Evolutionary conservation across 768 basidiomycete genomes (phyloP).

Genomic region (Coprinopsis strossmayeri): DNA sequence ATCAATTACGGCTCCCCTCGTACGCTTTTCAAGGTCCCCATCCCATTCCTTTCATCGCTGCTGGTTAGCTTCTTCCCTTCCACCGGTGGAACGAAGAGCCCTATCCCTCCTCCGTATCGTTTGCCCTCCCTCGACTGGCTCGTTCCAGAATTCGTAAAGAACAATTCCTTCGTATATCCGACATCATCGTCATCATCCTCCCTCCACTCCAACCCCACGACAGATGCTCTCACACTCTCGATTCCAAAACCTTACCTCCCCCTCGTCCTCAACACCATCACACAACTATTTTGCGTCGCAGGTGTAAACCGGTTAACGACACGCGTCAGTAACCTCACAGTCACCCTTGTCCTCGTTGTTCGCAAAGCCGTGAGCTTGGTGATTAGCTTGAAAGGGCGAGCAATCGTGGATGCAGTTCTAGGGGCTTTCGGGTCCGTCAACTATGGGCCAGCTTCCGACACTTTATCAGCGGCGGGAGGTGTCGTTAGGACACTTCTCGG

Average conservation of each 20-base stretch:
- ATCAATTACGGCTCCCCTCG: constrained; percentile 36
- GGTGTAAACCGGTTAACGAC: constrained; percentile 86
- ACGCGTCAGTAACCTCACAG: constrained; percentile 65
- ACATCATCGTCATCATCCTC: constrained; percentile 14
- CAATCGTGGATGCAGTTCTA: constrained; percentile 15
- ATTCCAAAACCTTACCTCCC: constrained; percentile 59
- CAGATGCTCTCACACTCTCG: constrained; percentile 21
- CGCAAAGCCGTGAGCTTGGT: constrained; percentile 75
- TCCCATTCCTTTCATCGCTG: constrained; percentile 16
- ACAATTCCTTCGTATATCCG: constrained; percentile 16
- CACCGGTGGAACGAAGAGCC: constrained; percentile 3
- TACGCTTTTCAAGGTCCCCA: constrained; percentile 19
- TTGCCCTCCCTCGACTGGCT: constrained; percentile 22
- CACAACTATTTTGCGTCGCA: constrained; percentile 78
- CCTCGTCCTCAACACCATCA: constrained; percentile 70
- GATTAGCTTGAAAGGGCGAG: constrained; percentile 55
- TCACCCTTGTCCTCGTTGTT: constrained; percentile 75
- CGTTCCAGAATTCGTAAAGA: constrained; percentile 15
- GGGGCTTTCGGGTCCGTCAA: neutral
- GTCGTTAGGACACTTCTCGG: constrained; percentile 13
- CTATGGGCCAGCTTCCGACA: constrained; percentile 4
- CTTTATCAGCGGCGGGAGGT: constrained; percentile 1
- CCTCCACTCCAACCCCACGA: too few relatives aligned
- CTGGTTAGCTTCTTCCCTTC: constrained; percentile 8
- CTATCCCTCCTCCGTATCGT: constrained; percentile 27